Conservation (phyloP, 2,329 filamentous ascomycete genomes). For the Ustulina deusta region DNA sequence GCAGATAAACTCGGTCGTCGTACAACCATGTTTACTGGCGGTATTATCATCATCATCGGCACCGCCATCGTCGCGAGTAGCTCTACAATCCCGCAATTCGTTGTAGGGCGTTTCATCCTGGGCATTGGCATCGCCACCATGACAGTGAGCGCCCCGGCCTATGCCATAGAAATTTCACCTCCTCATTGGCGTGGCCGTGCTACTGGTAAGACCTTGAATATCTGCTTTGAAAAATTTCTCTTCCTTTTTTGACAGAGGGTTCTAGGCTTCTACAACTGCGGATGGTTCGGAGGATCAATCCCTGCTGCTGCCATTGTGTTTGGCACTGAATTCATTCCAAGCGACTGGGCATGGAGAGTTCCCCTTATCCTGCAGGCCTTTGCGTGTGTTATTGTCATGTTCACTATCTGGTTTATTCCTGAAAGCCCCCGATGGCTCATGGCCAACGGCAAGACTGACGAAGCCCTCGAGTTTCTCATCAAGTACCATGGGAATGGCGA, state of each 20-base stretch:
- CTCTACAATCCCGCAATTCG: conserved; percentile 54
- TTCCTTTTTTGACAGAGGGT: conserved; percentile 23
- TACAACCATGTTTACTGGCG: conserved; percentile 60
- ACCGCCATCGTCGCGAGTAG: conserved; percentile 58
- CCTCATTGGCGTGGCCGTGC: conserved; percentile 64
- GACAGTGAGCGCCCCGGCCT: conserved; percentile 62
- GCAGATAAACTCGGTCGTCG: conserved; percentile 60
- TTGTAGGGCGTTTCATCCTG: conserved; percentile 61
- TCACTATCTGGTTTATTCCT: conserved; percentile 55
- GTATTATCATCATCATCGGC: conserved; percentile 59
- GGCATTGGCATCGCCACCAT: conserved; percentile 61
- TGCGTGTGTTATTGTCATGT: conserved; percentile 57
- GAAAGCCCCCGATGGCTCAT: conserved; percentile 59
- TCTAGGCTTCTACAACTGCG: conserved; percentile 63
- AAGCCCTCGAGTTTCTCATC: conserved; percentile 56
- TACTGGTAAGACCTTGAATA: conserved; percentile 50
- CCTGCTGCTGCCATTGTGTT: conserved; percentile 63
- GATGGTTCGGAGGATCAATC: conserved; percentile 65
- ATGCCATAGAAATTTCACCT: conserved; percentile 61
- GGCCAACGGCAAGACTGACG: conserved; percentile 55
- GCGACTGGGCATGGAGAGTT: conserved; percentile 62
- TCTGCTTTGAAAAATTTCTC: neutral
- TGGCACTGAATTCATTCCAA: conserved; percentile 59
- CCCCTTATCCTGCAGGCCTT: conserved; percentile 62
- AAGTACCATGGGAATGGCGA: conserved; percentile 60